A percentile compares a stretch with the other conserved stretches of the same genome.
phyloP scores from a whole-genome alignment of 2,329 filamentous ascomycete genomes.

The Conoideocrella luteorostrata region DNA sequence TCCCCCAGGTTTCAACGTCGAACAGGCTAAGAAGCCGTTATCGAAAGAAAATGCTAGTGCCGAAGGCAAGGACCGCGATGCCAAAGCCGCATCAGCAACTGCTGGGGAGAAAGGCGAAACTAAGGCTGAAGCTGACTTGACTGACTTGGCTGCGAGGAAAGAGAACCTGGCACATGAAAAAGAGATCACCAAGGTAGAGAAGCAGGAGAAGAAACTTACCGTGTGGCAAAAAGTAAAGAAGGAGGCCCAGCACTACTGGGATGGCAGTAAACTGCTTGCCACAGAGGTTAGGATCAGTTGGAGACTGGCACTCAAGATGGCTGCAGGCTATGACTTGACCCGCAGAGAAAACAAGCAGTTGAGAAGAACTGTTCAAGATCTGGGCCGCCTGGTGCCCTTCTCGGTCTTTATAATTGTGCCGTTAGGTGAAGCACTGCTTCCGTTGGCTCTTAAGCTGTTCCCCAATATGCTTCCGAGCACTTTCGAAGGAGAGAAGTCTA shows the following conservation, averaged over 20 bases:
- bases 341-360: constrained; percentile 90
- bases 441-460: constrained; percentile 88
- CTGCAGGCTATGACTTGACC: constrained; percentile 91
- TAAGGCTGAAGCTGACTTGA: constrained; percentile 40
- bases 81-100: constrained; percentile 21
- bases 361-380: constrained; percentile 86
- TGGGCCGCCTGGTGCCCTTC: constrained; percentile 88
- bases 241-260: constrained; percentile 92
- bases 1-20: constrained; percentile 85
- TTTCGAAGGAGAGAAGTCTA: constrained; percentile 86
- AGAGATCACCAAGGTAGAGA: constrained; percentile 48
- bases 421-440: constrained; percentile 87
- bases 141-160: constrained; percentile 59
- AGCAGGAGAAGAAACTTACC: constrained; percentile 80
- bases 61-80: constrained; percentile 22
- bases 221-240: constrained; percentile 91
- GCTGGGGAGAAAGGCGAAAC: constrained; percentile 27
- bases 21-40: constrained; percentile 80
- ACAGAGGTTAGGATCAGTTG: constrained; percentile 92
- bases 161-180: constrained; percentile 54
- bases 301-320: constrained; percentile 91
- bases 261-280: constrained; percentile 90
- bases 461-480: constrained; percentile 96
- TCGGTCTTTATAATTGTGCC: constrained; percentile 96
- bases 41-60: constrained; percentile 43